These are phyloP conservation scores for Candolleomyces aberdarensis DNA, from an alignment of 768 basidiomycete genomes.

Conservation along the genomic window DNA sequence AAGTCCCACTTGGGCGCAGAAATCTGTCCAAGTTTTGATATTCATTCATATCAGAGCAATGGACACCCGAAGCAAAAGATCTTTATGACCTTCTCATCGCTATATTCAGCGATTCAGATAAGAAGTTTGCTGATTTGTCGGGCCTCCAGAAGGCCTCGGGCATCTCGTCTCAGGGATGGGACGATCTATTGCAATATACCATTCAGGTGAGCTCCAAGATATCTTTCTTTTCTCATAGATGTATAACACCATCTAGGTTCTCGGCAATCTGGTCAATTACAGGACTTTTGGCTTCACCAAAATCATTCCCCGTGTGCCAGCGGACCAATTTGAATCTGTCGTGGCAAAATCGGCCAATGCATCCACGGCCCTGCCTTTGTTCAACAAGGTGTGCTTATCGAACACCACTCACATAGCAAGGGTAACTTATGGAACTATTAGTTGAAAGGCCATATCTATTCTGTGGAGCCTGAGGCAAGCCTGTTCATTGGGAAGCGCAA, in stretches of 20 bases:
- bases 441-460: constrained; percentile 77
- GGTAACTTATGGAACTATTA: constrained; percentile 22
- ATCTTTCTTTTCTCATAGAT: no score
- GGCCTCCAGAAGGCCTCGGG: constrained; percentile 52
- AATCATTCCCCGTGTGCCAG: constrained; percentile 69
- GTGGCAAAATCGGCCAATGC: constrained; percentile 60
- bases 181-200: constrained; percentile 67
- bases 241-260: constrained; percentile 27
- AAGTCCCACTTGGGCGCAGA: background rate
- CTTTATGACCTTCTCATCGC: constrained; percentile 72
- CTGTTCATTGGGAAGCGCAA: constrained; percentile 79
- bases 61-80: constrained; percentile 67
- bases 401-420: background rate
- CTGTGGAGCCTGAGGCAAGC: constrained; percentile 56
- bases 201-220: constrained; percentile 49
- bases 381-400: constrained; percentile 49
- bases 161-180: constrained; percentile 60
- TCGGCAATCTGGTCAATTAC: constrained; percentile 72
- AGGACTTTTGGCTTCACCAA: constrained; percentile 85
- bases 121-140: constrained; percentile 54
- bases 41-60: constrained; percentile 54
- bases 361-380: constrained; percentile 52
- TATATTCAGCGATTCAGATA: constrained; percentile 56
- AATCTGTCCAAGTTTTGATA: background rate
- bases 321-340: constrained; percentile 60